Evolutionary conservation across 331 rosid species (phyloP).

Genomic region (Stylosanthes scabra): DNA sequence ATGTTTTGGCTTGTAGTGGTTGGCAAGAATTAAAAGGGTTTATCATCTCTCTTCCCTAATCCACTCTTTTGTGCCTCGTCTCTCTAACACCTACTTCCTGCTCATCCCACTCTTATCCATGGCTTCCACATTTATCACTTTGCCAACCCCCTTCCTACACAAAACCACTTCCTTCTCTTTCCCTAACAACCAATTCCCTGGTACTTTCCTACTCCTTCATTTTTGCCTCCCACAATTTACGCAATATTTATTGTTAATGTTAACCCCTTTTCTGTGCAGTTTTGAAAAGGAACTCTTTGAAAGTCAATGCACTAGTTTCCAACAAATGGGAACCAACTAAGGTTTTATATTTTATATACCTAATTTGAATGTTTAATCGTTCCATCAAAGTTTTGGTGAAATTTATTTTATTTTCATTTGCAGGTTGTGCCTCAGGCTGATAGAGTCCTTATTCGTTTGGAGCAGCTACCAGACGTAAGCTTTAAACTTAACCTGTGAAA

Average conservation of each 20-base stretch:
- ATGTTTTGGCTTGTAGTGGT: neutral
- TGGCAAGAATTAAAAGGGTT: slow-evolving; percentile 35
- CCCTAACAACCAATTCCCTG: slow-evolving; percentile 48
- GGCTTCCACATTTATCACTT: slow-evolving; percentile 75
- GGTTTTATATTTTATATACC: slow-evolving; percentile 39
- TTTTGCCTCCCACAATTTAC: neutral
- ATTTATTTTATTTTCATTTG: slow-evolving; percentile 14
- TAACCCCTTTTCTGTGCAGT: no score
- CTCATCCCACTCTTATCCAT: slow-evolving; percentile 53
- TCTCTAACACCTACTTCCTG: neutral
- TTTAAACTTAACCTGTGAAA: neutral
- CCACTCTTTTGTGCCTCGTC: neutral
- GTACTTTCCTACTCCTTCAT: slow-evolving; percentile 39
- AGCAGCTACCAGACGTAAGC: slow-evolving; percentile 68
- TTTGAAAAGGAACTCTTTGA: slow-evolving; percentile 57
- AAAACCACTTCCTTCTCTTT: slow-evolving; percentile 46
- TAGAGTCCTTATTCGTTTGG: slow-evolving; percentile 90
- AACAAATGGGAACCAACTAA: slow-evolving; percentile 80
- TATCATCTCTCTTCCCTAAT: neutral
- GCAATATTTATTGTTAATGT: no score
- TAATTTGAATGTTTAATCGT: neutral
- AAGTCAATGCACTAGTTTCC: slow-evolving; percentile 57
- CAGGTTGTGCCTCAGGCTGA: slow-evolving; percentile 97
- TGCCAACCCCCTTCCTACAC: slow-evolving; percentile 58
- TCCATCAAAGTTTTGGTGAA: slow-evolving; percentile 23